A percentile compares a stretch with the other conserved stretches of the same genome.
phyloP scores from a whole-genome alignment of 1,284 basidiomycete genomes.

The Apiotrichum montevideense region DNA sequence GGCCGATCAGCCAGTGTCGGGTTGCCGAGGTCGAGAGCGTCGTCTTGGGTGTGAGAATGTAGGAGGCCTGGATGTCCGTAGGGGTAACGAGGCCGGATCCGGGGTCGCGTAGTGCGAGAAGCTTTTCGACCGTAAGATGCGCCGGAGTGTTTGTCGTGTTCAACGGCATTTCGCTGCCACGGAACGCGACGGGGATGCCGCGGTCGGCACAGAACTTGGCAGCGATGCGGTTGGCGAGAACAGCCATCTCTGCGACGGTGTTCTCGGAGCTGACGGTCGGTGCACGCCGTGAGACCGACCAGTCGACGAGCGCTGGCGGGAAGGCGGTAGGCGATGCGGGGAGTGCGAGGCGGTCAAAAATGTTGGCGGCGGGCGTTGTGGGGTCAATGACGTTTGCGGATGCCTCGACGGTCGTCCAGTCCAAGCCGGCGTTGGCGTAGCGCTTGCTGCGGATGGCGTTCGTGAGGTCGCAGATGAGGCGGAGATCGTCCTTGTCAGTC shows the following conservation, averaged over 20 bases:
- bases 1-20: slow-evolving; percentile 64
- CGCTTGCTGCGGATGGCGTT: slow-evolving; percentile 29
- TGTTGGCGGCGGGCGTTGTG: neutral
- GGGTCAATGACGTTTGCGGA: slow-evolving; percentile 1
- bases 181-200: slow-evolving; percentile 62
- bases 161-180: slow-evolving; percentile 50
- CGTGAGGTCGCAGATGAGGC: slow-evolving; percentile 46
- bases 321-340: slow-evolving; percentile 24
- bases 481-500: slow-evolving; percentile 46
- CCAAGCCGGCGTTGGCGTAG: slow-evolving; percentile 26
- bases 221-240: slow-evolving; percentile 69
- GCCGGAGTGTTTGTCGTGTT: slow-evolving; percentile 4
- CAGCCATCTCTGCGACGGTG: slow-evolving; percentile 77
- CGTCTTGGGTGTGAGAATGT: neutral
- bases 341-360: slow-evolving; percentile 18
- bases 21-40: slow-evolving; percentile 2
- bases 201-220: slow-evolving; percentile 65
- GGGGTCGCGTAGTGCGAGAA: slow-evolving; percentile 4
- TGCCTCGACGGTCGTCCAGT: slow-evolving; percentile 13
- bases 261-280: slow-evolving; percentile 7
- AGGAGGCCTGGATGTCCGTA: too few species aligned
- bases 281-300: neutral
- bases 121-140: neutral
- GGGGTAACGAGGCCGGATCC: neutral
- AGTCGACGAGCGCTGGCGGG: neutral